Conservation (phyloP, 2,329 filamentous ascomycete species). For the Scedosporium aurantiacum region DNA sequence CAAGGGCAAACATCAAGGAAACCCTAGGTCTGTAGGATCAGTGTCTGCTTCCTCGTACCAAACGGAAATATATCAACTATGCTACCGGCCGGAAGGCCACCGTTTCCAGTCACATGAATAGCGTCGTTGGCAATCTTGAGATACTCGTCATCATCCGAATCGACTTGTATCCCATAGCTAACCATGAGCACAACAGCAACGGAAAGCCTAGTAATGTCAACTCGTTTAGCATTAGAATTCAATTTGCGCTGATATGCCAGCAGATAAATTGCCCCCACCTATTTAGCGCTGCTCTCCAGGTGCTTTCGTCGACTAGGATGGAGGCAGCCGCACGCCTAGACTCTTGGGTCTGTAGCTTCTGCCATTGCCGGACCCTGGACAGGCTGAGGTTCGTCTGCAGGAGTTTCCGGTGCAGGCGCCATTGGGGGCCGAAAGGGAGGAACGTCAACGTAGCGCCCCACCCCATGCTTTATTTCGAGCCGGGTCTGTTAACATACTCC, state of each 20-base stretch:
- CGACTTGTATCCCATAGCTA: slow-evolving; percentile 20
- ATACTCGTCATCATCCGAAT: slow-evolving; percentile 18
- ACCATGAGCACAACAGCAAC: slow-evolving; percentile 21
- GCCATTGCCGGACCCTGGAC: slow-evolving; percentile 19
- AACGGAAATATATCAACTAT: slow-evolving; percentile 35
- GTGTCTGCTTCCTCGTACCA: slow-evolving; percentile 12
- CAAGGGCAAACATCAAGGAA: no score
- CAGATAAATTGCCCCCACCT: background rate
- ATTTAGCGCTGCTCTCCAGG: slow-evolving; percentile 1
- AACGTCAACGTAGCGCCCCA: slow-evolving; percentile 37
- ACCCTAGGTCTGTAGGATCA: no score
- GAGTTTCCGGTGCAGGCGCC: slow-evolving; percentile 30
- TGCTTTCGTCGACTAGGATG: background rate
- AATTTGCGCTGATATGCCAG: background rate
- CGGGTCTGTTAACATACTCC: background rate
- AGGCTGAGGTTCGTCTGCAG: slow-evolving; percentile 31
- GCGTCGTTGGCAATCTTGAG: slow-evolving; percentile 20
- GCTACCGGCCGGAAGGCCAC: slow-evolving; percentile 19
- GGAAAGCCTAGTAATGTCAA: slow-evolving; percentile 14
- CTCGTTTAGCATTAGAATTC: no score
- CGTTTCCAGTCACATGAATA: slow-evolving; percentile 20
- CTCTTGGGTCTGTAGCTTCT: slow-evolving; percentile 15
- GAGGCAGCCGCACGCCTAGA: slow-evolving; percentile 4
- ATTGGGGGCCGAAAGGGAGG: slow-evolving; percentile 27
- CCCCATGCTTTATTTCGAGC: slow-evolving; percentile 22